Evolutionary conservation across 164 flowering plant species (phyloP).

Genomic region (Saururus chinensis): DNA sequence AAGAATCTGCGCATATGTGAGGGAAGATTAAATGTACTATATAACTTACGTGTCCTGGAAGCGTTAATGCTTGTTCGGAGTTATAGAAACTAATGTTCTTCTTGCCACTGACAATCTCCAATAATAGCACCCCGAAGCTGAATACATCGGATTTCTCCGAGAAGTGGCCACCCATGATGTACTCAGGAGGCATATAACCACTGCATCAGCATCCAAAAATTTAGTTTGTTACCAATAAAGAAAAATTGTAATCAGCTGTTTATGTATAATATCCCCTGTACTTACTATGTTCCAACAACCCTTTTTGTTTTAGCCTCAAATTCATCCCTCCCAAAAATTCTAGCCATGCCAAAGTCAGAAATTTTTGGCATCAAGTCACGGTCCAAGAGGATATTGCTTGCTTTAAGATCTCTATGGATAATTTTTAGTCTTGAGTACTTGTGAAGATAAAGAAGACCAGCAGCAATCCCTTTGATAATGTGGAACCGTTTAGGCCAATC

Average conservation of each 20-base stretch:
- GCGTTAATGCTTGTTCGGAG: background rate
- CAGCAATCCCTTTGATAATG: constrained; percentile 31
- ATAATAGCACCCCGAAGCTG: constrained; percentile 39
- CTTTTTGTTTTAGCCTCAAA: constrained; percentile 5
- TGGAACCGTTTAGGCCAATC: constrained; percentile 17
- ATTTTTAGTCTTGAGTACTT: constrained; percentile 7
- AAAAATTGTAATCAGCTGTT: too few species aligned
- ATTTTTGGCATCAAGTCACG: background rate
- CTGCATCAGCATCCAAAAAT: background rate
- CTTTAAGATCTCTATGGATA: constrained; percentile 11
- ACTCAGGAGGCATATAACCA: constrained; percentile 7
- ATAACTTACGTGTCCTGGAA: constrained; percentile 6
- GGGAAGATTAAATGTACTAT: background rate
- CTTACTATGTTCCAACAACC: constrained; percentile 5
- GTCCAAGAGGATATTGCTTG: constrained; percentile 10
- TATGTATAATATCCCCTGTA: background rate
- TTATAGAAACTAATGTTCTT: constrained; percentile 13
- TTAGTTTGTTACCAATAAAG: too few species aligned
- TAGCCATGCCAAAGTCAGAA: constrained; percentile 13
- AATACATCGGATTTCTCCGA: constrained; percentile 4
- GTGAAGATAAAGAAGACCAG: constrained; percentile 22
- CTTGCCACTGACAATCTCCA: constrained; percentile 42
- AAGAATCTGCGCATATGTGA: background rate
- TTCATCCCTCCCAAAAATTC: constrained; percentile 6
- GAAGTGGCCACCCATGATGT: constrained; percentile 7